Evolutionary conservation across 331 rosid genomes (phyloP).

Genomic region (Quercus phellos): DNA sequence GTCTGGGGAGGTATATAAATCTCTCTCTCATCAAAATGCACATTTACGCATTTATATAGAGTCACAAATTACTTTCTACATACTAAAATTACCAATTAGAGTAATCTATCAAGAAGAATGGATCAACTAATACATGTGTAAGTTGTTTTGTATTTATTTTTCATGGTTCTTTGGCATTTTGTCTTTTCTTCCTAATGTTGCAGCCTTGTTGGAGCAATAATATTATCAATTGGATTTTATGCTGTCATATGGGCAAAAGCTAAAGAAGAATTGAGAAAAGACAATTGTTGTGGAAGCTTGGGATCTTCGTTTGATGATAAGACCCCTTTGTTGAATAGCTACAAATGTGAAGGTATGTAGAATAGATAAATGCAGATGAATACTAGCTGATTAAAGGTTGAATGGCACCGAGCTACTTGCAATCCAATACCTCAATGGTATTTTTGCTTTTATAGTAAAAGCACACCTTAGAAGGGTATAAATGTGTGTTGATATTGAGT

Average conservation of each 20-base stretch:
- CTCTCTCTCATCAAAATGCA: not conserved
- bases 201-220: conserved; percentile 37
- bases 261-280: conserved; percentile 7
- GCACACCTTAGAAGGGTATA: not conserved
- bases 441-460: not conserved
- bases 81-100: no score
- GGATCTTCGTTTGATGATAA: not conserved
- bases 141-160: not conserved
- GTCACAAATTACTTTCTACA: not conserved
- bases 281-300: not conserved
- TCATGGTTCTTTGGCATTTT: not conserved
- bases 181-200: not conserved
- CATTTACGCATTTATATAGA: not conserved
- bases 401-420: not conserved
- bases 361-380: not conserved
- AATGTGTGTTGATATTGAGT: no score
- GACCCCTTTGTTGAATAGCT: conserved; percentile 29
- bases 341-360: not conserved
- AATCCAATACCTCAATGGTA: not conserved
- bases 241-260: conserved; percentile 33
- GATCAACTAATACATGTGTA: not conserved
- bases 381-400: not conserved
- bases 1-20: conserved; percentile 28
- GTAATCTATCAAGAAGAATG: no score
- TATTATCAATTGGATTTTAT: conserved; percentile 32